Conservation (phyloP, 352 stramenopile species). For the Thraustochytrium striatum region DNA sequence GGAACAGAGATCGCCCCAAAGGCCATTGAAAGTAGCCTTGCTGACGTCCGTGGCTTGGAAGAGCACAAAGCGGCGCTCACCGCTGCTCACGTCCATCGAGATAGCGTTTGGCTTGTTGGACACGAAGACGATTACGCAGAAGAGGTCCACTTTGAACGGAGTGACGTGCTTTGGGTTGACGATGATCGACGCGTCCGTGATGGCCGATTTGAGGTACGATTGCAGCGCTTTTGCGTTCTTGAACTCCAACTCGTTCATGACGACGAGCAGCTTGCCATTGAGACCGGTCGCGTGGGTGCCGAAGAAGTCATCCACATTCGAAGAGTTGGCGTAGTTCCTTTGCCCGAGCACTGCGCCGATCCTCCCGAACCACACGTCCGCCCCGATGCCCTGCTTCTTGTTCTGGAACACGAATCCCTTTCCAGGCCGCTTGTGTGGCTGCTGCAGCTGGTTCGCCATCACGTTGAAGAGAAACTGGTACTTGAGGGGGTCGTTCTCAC, state of each 20-base stretch:
- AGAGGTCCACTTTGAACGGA: background rate
- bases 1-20: background rate
- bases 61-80: background rate
- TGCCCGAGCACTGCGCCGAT: background rate
- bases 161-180: background rate
- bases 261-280: background rate
- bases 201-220: background rate
- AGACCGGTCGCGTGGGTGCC: background rate
- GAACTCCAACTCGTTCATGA: conserved; percentile 3
- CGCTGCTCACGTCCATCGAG: background rate
- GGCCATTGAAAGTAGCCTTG: background rate
- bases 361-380: background rate
- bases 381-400: background rate
- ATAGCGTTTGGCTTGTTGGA: background rate
- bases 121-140: background rate
- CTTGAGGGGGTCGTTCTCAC: conserved; percentile 1
- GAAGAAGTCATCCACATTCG: background rate
- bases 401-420: background rate
- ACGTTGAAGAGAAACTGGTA: background rate
- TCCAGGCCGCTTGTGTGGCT: background rate
- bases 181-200: background rate
- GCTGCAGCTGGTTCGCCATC: background rate
- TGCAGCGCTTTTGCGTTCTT: background rate
- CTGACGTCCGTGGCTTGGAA: background rate
- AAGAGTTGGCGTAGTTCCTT: background rate